Base-by-base conservation (phyloP, 2,329 filamentous ascomycete species). In the Lecanicillium sp. region DNA sequence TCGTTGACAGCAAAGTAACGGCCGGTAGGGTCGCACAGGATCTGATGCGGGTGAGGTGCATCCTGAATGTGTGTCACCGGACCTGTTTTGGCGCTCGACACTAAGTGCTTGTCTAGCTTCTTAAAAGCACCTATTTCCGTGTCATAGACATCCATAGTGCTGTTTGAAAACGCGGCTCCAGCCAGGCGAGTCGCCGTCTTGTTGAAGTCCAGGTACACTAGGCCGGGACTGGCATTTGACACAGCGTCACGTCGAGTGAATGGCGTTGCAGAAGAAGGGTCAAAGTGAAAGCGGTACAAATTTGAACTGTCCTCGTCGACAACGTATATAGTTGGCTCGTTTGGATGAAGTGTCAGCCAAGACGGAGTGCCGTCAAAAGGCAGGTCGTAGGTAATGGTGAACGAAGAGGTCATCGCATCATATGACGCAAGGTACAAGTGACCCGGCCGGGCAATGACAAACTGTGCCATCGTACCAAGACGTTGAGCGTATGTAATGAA, bases 1-100 rank as follows among this genome's bases (percentile, higher is more conserved):
- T 74, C 67, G 42, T 64, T 65, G 39, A 71, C 58, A 40, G 64
- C 57, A 47, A 71, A 70, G 57, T 59, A 75, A 34, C 63, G 62
- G 19, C 70, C 70, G 3, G 62, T 63, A 7, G 68, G 68, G 44
- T 74, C 69, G 9, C 68, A 57, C 17, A 69, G 52, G 10, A 63
- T 57, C 55, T 74, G 66, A 51, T 75, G 71, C 18, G 71, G 65
- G 39, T 66, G 59, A 29, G 62, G 42, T 12, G 46, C 44, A 9
- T 47, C 48, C 49, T 66, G 62, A 25, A 56, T 54, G n/a, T 47
- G 50, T 37, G 48, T 43, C 36, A 55, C 49, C 18, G 59, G 58
- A 5, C 63, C 61, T 6, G 54, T 52, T 8, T 54, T 39, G 18
- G 57, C 60, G 10, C 48, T 48, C 4, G 66, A 55, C 4, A 46